These are phyloP conservation scores for Jatropha multifida DNA, from an alignment of 441 rosid genomes.

Conservation along the genomic window DNA sequence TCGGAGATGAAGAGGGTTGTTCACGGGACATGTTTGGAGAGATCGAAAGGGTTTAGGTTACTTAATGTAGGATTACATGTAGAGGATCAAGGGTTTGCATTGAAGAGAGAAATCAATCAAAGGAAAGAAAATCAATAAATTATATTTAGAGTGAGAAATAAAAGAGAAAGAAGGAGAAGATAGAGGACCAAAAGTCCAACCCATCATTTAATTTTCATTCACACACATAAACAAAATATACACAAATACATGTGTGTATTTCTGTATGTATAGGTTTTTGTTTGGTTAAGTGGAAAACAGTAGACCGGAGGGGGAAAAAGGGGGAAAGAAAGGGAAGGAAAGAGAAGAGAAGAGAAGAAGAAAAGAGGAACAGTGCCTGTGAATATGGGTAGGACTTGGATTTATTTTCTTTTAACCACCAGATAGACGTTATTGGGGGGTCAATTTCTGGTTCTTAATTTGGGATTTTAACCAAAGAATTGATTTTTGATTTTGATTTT, in stretches of 20 bases:
- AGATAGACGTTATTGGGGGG: background rate
- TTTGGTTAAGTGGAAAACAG: conserved; percentile 16
- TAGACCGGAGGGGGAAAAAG: conserved; percentile 10
- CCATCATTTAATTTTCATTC: conserved; percentile 26
- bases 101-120: conserved; percentile 7
- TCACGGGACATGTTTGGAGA: conserved; percentile 47
- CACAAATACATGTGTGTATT: too few species aligned
- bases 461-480: background rate
- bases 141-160: conserved; percentile 22
- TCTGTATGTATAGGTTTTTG: background rate
- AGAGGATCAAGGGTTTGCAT: conserved; percentile 46
- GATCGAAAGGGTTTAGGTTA: conserved; percentile 37
- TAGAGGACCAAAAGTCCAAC: conserved; percentile 31
- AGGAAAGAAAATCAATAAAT: background rate
- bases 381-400: background rate
- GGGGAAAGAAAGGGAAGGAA: background rate
- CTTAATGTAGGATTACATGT: conserved; percentile 38
- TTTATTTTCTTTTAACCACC: background rate
- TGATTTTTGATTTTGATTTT: background rate
- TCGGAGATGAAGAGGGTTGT: conserved; percentile 58
- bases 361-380: background rate
- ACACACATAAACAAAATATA: background rate
- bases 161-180: conserved; percentile 16
- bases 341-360: background rate
- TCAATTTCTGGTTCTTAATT: background rate